Evolutionary conservation across 2,329 filamentous ascomycete species (phyloP), one percentile per base, ranked within the genome.

Genomic region (Phialocephala subalpina): DNA sequence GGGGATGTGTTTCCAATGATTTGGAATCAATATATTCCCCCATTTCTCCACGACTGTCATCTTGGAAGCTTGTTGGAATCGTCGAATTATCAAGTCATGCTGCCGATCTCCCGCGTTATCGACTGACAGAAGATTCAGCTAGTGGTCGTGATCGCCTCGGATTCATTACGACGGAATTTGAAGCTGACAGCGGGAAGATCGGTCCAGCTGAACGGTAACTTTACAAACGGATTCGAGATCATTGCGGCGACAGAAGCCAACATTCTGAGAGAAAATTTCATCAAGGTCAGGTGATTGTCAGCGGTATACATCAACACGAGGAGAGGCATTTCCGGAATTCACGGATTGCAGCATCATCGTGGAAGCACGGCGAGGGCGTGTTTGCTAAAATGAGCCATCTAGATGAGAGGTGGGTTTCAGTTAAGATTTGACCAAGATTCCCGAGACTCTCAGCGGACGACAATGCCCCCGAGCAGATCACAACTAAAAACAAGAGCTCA

Each of bases 11-110:
- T 33, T 33, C 29, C 29, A 53, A 53, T 53, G 25, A 27, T n/a
- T 49, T 49, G 25, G 22, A 12, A 22, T 38, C 55, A 27, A 57
- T 57, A 36, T 36, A 38, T 38, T 20, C 55, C 55, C 55, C 55
- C 55, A 57, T 57, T 57, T 18, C n/a, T 57, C 33, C 35, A 57
- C 20, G 3, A 16, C 22, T 12, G 27, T 12, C 5, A 29, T 18
- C 25, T 14, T n/a, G 38, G 18, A 14, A 14, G 4, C n/a, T 14
- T 29, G 11, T n/a, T n/a, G n/a, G n/a, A n/a, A n/a, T n/a, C n/a
- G n/a, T n/a, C n/a, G n/a, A 12, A 3, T 29, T 20, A 7, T 33
- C 22, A 29, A 11, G 8, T 18, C 14, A 7, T 25, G n/a, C 12
- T 53, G 49, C 49, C 49, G 49, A 53, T 53, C 49, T 53, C 22